Evolutionary conservation across 148 eudicot species (phyloP).

Genomic region (Rhododendron williamsianum): DNA sequence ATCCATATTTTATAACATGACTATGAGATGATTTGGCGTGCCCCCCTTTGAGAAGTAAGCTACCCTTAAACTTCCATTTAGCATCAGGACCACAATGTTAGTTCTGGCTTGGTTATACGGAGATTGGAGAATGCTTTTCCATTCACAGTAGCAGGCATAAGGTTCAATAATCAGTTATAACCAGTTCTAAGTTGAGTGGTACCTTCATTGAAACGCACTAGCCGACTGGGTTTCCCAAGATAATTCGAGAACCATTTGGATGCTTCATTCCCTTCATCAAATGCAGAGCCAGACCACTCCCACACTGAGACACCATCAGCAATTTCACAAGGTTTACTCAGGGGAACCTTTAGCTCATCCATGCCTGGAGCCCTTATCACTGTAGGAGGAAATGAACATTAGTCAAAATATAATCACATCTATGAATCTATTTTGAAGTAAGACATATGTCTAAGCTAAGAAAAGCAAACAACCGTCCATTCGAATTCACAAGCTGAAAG

Average conservation of each 20-base stretch:
- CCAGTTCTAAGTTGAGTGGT: slow-evolving; percentile 5
- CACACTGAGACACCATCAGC: slow-evolving; percentile 74
- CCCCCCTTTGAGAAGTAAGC: background rate
- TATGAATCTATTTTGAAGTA: background rate
- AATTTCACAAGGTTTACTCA: slow-evolving; percentile 43
- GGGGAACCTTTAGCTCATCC: slow-evolving; percentile 57
- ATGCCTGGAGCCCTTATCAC: slow-evolving; percentile 75
- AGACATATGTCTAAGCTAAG: background rate
- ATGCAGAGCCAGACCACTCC: slow-evolving; percentile 87
- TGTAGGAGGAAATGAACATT: slow-evolving; percentile 15
- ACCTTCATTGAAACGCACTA: slow-evolving; percentile 90
- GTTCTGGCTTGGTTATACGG: background rate
- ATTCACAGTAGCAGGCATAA: background rate
- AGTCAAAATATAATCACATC: background rate
- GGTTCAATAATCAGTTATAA: background rate
- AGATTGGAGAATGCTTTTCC: background rate
- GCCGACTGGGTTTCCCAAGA: slow-evolving; percentile 64
- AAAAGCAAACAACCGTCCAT: background rate
- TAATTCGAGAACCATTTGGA: slow-evolving; percentile 72
- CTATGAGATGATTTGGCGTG: background rate
- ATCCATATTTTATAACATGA: background rate
- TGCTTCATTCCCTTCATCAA: slow-evolving; percentile 72
- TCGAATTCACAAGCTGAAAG: slow-evolving; percentile 2
- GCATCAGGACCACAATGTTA: background rate
- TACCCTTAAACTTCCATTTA: background rate